Evolutionary conservation across 169 alveolate genomes (phyloP).

Genomic region (Cytauxzoon felis): DNA sequence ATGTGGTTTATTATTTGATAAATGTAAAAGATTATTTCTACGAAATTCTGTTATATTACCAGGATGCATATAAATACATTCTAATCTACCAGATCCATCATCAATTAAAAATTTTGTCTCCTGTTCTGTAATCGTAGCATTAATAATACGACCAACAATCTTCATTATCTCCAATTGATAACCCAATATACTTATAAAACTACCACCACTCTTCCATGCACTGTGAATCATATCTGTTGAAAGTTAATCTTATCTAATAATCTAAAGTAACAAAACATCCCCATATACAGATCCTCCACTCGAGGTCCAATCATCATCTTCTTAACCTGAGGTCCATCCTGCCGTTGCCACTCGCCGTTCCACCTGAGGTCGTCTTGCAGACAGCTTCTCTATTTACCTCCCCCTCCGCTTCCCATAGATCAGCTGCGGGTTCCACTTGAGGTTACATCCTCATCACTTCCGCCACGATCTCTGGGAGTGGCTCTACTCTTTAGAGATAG

Average conservation of each 20-base stretch:
- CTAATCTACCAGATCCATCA: slow-evolving; percentile 54
- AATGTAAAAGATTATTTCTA: slow-evolving; percentile 3
- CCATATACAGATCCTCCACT: too few species aligned
- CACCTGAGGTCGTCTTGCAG: too few species aligned
- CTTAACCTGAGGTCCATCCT: too few species aligned
- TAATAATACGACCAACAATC: slow-evolving; percentile 45
- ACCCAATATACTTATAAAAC: slow-evolving; percentile 35
- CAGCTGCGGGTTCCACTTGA: too few species aligned
- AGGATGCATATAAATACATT: slow-evolving; percentile 45
- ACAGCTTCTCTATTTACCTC: too few species aligned
- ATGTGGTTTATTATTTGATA: background rate
- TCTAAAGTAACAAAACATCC: too few species aligned
- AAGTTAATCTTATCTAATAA: background rate
- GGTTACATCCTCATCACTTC: too few species aligned
- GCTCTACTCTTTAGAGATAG: too few species aligned
- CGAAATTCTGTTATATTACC: slow-evolving; percentile 44
- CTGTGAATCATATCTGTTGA: slow-evolving; percentile 45
- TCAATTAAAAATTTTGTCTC: slow-evolving; percentile 45
- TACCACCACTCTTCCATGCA: slow-evolving; percentile 47
- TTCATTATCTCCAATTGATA: slow-evolving; percentile 44
- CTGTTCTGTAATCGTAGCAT: slow-evolving; percentile 22
- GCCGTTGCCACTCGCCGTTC: too few species aligned
- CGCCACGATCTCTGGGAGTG: too few species aligned
- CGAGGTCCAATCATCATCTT: too few species aligned
- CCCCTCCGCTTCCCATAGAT: too few species aligned